Conservation (phyloP, 2,329 filamentous ascomycete genomes). For the Colletotrichum sp. region DNA sequence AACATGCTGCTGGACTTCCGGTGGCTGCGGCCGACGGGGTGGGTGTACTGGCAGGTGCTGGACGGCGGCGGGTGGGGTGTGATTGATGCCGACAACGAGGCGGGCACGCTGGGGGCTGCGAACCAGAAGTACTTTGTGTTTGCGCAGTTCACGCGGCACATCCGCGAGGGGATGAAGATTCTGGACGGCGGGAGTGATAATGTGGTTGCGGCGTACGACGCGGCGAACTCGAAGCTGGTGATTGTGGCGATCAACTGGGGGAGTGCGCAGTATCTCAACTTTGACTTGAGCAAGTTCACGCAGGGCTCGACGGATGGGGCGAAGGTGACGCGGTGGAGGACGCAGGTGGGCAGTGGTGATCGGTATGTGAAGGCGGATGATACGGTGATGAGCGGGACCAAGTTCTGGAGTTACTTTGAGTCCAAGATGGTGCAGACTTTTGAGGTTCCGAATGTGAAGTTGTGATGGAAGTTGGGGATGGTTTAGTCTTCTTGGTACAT, state of each 20-base stretch:
- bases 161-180: constrained; percentile 43
- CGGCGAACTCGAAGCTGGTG: constrained; percentile 33
- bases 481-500: not conserved
- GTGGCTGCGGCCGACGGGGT: constrained; percentile 44
- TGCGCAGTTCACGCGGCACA: constrained; percentile 47
- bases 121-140: constrained; percentile 45
- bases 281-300: constrained; percentile 40
- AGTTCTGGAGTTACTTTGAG: constrained; percentile 40
- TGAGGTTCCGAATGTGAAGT: constrained; percentile 33
- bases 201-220: constrained; percentile 43
- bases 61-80: constrained; percentile 46
- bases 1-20: constrained; percentile 45
- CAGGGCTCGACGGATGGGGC: constrained; percentile 33
- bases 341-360: constrained; percentile 37
- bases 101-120: constrained; percentile 29
- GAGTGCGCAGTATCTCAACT: constrained; percentile 38
- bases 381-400: constrained; percentile 35
- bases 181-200: constrained; percentile 38
- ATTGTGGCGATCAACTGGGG: constrained; percentile 46
- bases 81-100: constrained; percentile 42
- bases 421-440: constrained; percentile 41
- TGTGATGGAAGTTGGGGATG: not conserved
- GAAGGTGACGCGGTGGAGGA: constrained; percentile 39
- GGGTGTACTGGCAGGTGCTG: constrained; percentile 50
- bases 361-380: constrained; percentile 35